These are phyloP conservation scores for Suillus bovinus DNA, from an alignment of 768 basidiomycete species.

Conservation along the genomic window DNA sequence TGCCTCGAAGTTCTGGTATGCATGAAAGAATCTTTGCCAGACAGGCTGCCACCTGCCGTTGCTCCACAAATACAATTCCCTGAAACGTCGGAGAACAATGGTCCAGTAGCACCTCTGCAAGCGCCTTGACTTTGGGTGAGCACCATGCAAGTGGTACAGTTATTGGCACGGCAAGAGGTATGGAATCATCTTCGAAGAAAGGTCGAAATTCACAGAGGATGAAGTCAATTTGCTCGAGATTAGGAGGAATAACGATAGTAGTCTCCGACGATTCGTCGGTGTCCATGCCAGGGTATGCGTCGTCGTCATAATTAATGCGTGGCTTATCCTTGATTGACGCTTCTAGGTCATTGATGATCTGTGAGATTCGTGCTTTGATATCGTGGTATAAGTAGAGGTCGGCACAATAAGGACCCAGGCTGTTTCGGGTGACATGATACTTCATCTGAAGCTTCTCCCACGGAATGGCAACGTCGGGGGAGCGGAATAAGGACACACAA, in stretches of 20 bases:
- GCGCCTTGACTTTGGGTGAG: constrained; percentile 66
- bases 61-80: constrained; percentile 85
- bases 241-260: constrained; percentile 34
- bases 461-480: constrained; percentile 44
- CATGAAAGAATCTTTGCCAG: constrained; percentile 64
- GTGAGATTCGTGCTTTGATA: constrained; percentile 49
- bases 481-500: constrained; percentile 43
- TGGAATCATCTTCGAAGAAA: constrained; percentile 34
- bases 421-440: constrained; percentile 58
- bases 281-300: constrained; percentile 23
- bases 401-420: constrained; percentile 73
- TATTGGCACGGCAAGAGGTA: constrained; percentile 36
- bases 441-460: constrained; percentile 63
- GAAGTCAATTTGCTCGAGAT: constrained; percentile 47
- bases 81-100: constrained; percentile 63
- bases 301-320: constrained; percentile 13
- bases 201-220: constrained; percentile 48
- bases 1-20: constrained; percentile 55
- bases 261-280: constrained; percentile 26
- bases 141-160: constrained; percentile 60
- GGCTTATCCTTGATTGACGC: constrained; percentile 19
- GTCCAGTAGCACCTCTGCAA: constrained; percentile 60
- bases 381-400: constrained; percentile 71
- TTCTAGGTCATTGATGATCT: constrained; percentile 36
- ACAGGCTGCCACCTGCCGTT: constrained; percentile 74